Evolutionary conservation across 139 green algal genomes (phyloP).

Genomic region (Volvox reticuliferus): DNA sequence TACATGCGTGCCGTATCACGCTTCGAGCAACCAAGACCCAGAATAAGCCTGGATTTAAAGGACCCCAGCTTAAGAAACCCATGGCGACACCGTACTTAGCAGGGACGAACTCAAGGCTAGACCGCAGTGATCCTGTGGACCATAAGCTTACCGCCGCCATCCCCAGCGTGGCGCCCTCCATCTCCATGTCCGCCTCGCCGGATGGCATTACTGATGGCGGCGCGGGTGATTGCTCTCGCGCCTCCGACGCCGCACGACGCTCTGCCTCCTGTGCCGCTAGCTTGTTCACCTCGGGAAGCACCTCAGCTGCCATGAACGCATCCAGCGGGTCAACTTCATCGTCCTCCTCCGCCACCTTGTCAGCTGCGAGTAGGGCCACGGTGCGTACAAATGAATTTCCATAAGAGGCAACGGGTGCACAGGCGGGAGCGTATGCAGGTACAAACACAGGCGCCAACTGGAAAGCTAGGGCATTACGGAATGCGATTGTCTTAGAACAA

Average conservation of each 20-base stretch:
- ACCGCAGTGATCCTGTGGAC: too few relatives aligned
- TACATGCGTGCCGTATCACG: too few relatives aligned
- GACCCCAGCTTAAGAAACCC: too few relatives aligned
- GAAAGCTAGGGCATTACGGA: too few relatives aligned
- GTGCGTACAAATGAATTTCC: neutral
- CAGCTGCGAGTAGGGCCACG: neutral
- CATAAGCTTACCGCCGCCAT: neutral
- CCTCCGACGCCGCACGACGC: conserved; percentile 17
- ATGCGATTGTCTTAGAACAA: too few relatives aligned
- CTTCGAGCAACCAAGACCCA: too few relatives aligned
- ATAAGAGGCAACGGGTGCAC: too few relatives aligned
- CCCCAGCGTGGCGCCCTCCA: conserved; percentile 24
- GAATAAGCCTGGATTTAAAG: too few relatives aligned
- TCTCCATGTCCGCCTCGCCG: conserved; percentile 7
- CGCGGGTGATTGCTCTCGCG: conserved; percentile 31
- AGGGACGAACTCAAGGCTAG: too few relatives aligned
- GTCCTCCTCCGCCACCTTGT: neutral
- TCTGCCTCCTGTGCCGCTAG: conserved; percentile 27
- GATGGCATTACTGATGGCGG: neutral
- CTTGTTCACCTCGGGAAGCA: conserved; percentile 52
- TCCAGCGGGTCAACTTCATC: conserved; percentile 88
- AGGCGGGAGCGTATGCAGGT: too few relatives aligned
- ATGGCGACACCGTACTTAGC: too few relatives aligned
- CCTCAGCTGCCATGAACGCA: conserved; percentile 89
- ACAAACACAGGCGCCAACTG: too few relatives aligned